These are phyloP conservation scores for Elsinoe ampelina DNA, from an alignment of 2,329 filamentous ascomycete species.

Conservation along the genomic window DNA sequence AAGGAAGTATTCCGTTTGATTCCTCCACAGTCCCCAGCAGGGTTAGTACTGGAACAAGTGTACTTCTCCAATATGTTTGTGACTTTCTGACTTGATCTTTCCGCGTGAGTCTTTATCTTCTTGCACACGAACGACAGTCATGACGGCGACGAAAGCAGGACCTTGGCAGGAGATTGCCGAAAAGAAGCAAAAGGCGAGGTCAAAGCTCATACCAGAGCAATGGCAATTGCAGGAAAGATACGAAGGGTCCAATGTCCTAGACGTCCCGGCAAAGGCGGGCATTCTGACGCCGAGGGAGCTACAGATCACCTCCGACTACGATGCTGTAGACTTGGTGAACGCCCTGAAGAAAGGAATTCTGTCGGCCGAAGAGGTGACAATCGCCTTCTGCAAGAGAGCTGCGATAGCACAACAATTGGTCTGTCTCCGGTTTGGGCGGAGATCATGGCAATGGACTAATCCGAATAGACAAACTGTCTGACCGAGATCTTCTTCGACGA, in stretches of 20 bases:
- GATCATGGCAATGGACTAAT: background rate
- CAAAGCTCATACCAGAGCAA: conserved; percentile 15
- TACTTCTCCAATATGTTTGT: too few relatives aligned
- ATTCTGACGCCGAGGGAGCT: conserved; percentile 42
- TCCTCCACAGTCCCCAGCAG: too few relatives aligned
- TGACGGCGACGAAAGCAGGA: background rate
- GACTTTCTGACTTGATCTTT: too few relatives aligned
- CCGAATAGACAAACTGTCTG: conserved; percentile 21
- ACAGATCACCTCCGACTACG: conserved; percentile 44
- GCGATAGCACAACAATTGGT: conserved; percentile 26
- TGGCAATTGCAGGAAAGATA: conserved; percentile 14
- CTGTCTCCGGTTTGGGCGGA: background rate
- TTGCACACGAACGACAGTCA: background rate
- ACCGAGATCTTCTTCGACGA: conserved; percentile 37
- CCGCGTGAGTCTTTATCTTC: background rate
- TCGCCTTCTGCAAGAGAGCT: conserved; percentile 34
- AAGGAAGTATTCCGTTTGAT: background rate
- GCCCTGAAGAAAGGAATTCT: conserved; percentile 26
- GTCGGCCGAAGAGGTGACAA: conserved; percentile 22
- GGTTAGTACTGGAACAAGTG: too few relatives aligned
- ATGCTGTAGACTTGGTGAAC: conserved; percentile 32
- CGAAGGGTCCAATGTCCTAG: conserved; percentile 29
- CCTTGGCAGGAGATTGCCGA: conserved; percentile 13
- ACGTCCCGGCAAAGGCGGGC: conserved; percentile 41
- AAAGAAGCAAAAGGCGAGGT: conserved; percentile 16